phyloP scores from a whole-genome alignment of 2,329 filamentous ascomycete genomes.

The Bimuria novae-zelandiae region DNA sequence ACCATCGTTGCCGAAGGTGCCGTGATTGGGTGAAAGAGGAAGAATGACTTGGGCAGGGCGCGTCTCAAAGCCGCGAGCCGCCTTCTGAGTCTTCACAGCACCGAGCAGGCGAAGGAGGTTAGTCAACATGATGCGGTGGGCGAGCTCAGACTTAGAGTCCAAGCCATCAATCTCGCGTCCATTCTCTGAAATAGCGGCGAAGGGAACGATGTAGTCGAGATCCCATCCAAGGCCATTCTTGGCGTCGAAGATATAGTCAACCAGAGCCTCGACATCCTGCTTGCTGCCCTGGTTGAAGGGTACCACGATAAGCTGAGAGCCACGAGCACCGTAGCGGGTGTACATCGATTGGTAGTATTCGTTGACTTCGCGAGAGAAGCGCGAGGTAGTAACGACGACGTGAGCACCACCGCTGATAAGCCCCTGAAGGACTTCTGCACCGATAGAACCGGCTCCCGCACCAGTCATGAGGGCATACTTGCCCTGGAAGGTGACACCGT shows the following conservation, averaged over 20 bases:
- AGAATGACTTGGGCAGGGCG: slow-evolving; percentile 95
- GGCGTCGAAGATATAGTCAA: slow-evolving; percentile 94
- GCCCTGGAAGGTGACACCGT: slow-evolving; percentile 87
- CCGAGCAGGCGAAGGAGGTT: slow-evolving; percentile 92
- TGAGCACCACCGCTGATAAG: slow-evolving; percentile 95
- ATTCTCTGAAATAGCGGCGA: slow-evolving; percentile 96
- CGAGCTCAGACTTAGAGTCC: slow-evolving; percentile 96
- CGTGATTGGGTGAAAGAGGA: slow-evolving; percentile 95
- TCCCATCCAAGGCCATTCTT: slow-evolving; percentile 99
- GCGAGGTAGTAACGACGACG: slow-evolving; percentile 93
- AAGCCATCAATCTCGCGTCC: slow-evolving; percentile 96
- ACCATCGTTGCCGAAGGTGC: slow-evolving; percentile 96
- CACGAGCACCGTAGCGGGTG: slow-evolving; percentile 86
- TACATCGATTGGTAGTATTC: slow-evolving; percentile 99
- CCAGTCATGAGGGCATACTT: slow-evolving; percentile 99
- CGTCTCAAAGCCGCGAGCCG: slow-evolving; percentile 85
- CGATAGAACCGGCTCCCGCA: slow-evolving; percentile 95
- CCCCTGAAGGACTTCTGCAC: slow-evolving; percentile 93
- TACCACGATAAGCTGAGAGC: slow-evolving; percentile 95
- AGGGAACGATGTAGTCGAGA: slow-evolving; percentile 92
- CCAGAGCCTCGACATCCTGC: slow-evolving; percentile 91
- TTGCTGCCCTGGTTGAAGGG: slow-evolving; percentile 99
- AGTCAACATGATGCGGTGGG: slow-evolving; percentile 98
- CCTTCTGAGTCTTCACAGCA: slow-evolving; percentile 88
- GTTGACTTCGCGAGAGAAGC: slow-evolving; percentile 95